Base-by-base conservation (phyloP, 768 basidiomycete species). In the Lactarius akahatsu region DNA sequence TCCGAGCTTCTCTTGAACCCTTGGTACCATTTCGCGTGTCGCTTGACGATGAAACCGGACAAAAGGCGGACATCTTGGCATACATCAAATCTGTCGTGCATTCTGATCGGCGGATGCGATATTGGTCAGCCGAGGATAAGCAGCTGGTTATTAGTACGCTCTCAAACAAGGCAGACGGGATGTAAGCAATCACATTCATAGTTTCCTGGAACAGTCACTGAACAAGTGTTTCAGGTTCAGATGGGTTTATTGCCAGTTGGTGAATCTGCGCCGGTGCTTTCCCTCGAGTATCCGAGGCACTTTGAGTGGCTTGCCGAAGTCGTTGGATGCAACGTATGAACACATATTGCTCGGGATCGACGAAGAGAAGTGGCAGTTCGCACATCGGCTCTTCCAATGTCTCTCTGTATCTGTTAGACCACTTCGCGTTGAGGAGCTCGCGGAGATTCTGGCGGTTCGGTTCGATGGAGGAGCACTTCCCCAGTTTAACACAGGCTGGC, bases 221-320 rank as follows among this genome's bases (percentile, higher is more conserved):
- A n/a, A 11, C 10, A 15, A 45, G 9, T 45, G 43, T 20, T 9
- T 9, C 45, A 61, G 59, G 59, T 61, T 61, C 16, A 10, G 59
- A 36, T 61, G 45, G 59, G 45, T 50, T 6, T 61, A 5, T n/a
- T 61, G 45, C 20, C 43, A 60, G n/a, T n/a, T 60, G 59, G 43
- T 47, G 30, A 28, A 11, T 1, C 59, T 47, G 11, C 43, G 59
- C 38, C 28, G 59, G 20, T 26, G 45, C n/a, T n/a, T 36, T 6
- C 45, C 45, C 10, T 2, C 32, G 2, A 16, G n/a, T 61, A 61
- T 61, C 50, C 32, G 11, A 13, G 41, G 15, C 45, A 26, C 45
- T 32, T 23, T 50, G 30, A 36, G 36, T 16, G 45, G 41, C 15
- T 15, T 61, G n/a, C 59, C 59, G 1, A 36, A 23, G 6, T 36